phyloP scores from a whole-genome alignment of 2,329 filamentous ascomycete species.

The Pseudophaeomoniella oleicola region DNA sequence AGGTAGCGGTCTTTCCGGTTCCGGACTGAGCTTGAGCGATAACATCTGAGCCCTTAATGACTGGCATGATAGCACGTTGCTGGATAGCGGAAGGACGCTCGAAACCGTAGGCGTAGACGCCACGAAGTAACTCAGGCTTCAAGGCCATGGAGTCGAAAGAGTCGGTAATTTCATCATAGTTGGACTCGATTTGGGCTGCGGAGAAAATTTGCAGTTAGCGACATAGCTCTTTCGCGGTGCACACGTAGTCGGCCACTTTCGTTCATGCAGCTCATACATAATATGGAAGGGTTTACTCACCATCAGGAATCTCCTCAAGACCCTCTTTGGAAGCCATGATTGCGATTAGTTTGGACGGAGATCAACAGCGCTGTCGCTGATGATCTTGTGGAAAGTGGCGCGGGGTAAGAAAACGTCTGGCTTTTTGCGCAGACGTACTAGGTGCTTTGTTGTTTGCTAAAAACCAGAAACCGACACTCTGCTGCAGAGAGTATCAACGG shows the following conservation, averaged over 20 bases:
- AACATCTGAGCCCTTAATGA: conserved; percentile 99
- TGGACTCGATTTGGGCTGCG: conserved; percentile 96
- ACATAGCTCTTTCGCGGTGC: too few relatives aligned
- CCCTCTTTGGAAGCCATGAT: conserved; percentile 93
- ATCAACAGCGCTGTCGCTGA: conserved; percentile 68
- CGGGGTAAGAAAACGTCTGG: conserved; percentile 12
- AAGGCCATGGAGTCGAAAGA: conserved; percentile 98
- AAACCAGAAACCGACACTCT: conserved; percentile 22
- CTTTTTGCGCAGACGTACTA: conserved; percentile 7
- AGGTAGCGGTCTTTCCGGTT: conserved; percentile 99
- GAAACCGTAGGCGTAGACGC: conserved; percentile 99
- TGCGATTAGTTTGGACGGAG: conserved; percentile 46
- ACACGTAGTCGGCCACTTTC: too few relatives aligned
- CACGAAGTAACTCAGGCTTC: conserved; percentile 90
- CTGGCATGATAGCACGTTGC: conserved; percentile 99
- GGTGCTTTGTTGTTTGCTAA: not conserved
- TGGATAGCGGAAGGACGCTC: conserved; percentile 99
- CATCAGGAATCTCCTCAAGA: conserved; percentile 94
- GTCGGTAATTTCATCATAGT: conserved; percentile 99
- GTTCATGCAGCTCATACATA: too few relatives aligned
- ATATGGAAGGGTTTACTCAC: too few relatives aligned
- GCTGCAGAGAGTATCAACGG: conserved; percentile 6
- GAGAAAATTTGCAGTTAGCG: conserved; percentile 1
- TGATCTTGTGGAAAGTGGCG: conserved; percentile 26
- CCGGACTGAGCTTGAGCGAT: conserved; percentile 99